Evolutionary conservation across 768 basidiomycete genomes (phyloP), one percentile per base, ranked within the genome.

Genomic region (Hericium rajendrae): DNA sequence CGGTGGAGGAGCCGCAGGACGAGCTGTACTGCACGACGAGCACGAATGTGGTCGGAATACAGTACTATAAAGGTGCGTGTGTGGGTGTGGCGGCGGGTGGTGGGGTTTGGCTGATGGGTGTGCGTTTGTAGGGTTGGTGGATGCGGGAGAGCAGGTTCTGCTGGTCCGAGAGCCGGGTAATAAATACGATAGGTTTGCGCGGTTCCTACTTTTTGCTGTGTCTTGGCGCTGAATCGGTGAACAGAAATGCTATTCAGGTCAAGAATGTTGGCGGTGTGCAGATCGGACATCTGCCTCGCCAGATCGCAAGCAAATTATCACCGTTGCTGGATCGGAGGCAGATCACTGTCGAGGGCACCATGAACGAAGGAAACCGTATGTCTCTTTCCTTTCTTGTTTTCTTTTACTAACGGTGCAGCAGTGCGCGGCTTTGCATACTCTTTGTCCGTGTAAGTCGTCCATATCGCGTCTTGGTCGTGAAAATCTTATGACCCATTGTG

Each of bases 211-310:
- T 32, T 32, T 32, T 32, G 28, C 28, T 32, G 28, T 32, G 28
- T 32, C 1, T 32, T 2, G 8, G 28, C 4, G 28, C 28, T 32
- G 5, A 32, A 32, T 8, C 8, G 28, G 28, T 32, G 28, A 4
- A 54, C 55, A 89, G 86, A 28, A 89, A 91, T 68, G 86, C 88
- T 2, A 84, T 91, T 24, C 81, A 89, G 73, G 91, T 94, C 26
- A 76, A 80, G 66, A 94, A 94, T 65, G 91, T 92, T 43, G 74
- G 78, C 2, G 74, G 76, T 1, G 72, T 72, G 12, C 86, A 92
- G 77, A 91, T 94, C 2, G 92, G 92, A 1, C 92, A 94, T 70
- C 67, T 94, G 22, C 84, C 88, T 2, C 77, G 79, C 38, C 71
- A 69, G 20, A 76, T 85, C 12, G 88, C 81, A 0, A 54, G 67